Evolutionary conservation across 2,329 filamentous ascomycete genomes (phyloP), one percentile per base, ranked within the genome.

Genomic region (Pseudogymnoascus sp.): DNA sequence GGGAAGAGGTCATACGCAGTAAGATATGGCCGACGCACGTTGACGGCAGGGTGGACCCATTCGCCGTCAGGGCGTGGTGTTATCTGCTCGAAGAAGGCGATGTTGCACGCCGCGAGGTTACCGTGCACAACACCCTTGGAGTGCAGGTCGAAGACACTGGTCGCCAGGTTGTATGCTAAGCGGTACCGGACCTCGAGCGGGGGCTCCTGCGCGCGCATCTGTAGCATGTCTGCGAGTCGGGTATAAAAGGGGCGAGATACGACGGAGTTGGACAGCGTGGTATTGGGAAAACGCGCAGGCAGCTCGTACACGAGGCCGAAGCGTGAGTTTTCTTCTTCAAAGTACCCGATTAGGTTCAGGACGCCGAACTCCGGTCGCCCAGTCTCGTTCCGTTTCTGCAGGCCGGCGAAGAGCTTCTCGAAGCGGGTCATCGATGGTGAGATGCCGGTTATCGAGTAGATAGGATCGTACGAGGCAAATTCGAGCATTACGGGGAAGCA

Each of bases 231-330:
- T 13, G 77, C 75, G 5, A 88, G 73, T 0, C 84, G 84, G 51
- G 79, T 81, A 14, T 62, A 65, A 34, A 37, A 61, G 1, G 60
- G 60, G 19, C 60, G 60, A 23, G 60, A 54, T 2, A 86, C 72
- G 63, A 78, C 82, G 7, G 60, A 61, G 68, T 82, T 81, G 0
- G 79, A 71, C 0, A 81, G 78, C 31, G 79, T 80, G 62, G 81
- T 79, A 0, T 80, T 82, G 8, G 80, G 74, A 75, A 90, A 88
- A 7, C 82, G 79, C 1, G 83, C 80, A 1, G 90, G 90, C 31
- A 93, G 84, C 61, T 89, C 86, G 70, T 91, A 93, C 10, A 93
- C 82, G 10, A 93, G 79, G 4, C 90, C 90, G 63, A 92, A 84
- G 8, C 90, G 82, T 0, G 90, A 86, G 62, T 84, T 79, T 62